phyloP scores from a whole-genome alignment of 2,329 filamentous ascomycete genomes.

The Aspergillus thermomutatus region DNA sequence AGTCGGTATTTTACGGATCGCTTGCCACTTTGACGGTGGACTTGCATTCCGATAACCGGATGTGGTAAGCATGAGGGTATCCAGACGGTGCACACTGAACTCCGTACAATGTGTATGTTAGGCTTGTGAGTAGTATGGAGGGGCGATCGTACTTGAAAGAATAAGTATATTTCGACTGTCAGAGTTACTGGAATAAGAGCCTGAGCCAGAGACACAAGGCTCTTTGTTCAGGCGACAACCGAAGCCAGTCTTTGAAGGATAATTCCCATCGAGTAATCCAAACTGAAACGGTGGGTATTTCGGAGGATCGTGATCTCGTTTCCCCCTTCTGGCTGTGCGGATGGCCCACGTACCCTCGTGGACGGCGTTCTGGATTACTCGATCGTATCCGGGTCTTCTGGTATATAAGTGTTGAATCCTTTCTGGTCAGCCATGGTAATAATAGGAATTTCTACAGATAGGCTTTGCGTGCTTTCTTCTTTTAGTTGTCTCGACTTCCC shows the following conservation, averaged over 20 bases:
- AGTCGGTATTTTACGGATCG: background rate
- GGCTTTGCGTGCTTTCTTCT: background rate
- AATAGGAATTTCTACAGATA: background rate
- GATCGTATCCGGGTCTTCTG: background rate
- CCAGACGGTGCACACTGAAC: background rate
- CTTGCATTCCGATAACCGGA: background rate
- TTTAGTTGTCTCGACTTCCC: background rate
- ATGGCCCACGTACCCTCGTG: background rate
- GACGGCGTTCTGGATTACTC: background rate
- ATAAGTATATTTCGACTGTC: background rate
- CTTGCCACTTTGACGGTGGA: background rate
- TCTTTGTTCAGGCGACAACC: background rate
- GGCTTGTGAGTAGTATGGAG: background rate
- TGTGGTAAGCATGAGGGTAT: slow-evolving; percentile 1
- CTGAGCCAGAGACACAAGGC: background rate
- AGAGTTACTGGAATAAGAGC: background rate
- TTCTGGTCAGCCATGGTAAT: background rate
- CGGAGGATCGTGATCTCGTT: background rate
- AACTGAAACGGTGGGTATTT: background rate
- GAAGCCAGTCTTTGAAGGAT: background rate
- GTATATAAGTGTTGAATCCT: slow-evolving; percentile 1
- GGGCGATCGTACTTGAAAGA: background rate
- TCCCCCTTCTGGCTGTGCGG: background rate
- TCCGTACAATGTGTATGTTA: slow-evolving; percentile 4
- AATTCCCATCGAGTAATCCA: background rate